Conservation (phyloP, 2,329 filamentous ascomycete genomes). For the Calonectria pteridis region DNA sequence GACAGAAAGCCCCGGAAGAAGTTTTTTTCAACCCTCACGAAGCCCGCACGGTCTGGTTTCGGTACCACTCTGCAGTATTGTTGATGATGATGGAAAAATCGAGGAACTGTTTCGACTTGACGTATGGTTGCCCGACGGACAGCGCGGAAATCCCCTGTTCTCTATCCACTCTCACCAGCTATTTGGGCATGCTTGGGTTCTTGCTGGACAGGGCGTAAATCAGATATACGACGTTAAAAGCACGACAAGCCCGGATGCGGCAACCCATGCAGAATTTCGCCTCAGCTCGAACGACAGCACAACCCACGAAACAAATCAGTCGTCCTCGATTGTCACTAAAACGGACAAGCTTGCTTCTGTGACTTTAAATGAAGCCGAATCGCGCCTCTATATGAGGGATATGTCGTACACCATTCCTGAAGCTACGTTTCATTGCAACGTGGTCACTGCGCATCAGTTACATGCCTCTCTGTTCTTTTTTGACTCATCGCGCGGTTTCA, state of each 20-base stretch:
- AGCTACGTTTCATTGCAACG: conserved; percentile 45
- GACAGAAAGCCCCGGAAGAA: too few species aligned
- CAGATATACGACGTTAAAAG: conserved; percentile 43
- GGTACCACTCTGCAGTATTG: conserved; percentile 50
- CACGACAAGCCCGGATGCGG: conserved; percentile 2
- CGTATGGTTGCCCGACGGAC: conserved; percentile 49
- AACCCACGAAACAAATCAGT: too few species aligned
- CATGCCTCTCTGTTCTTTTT: conserved; percentile 54
- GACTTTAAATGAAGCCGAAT: neutral
- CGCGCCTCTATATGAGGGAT: conserved; percentile 30
- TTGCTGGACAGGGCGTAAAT: conserved; percentile 50
- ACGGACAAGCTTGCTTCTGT: too few species aligned
- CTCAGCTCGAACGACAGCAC: too few species aligned
- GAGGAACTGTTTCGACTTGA: conserved; percentile 52
- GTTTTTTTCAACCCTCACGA: neutral
- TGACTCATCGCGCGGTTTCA: conserved; percentile 49
- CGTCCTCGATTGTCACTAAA: too few species aligned
- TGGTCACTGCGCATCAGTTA: conserved; percentile 43
- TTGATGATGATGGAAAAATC: conserved; percentile 46
- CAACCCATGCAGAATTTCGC: too few species aligned
- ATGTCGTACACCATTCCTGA: conserved; percentile 48
- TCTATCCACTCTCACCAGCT: conserved; percentile 51
- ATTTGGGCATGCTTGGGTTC: conserved; percentile 52
- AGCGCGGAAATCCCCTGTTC: conserved; percentile 43
- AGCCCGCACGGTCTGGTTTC: conserved; percentile 52